Conservation (phyloP, 2,329 filamentous ascomycete genomes). For the Penicillium sp. region DNA sequence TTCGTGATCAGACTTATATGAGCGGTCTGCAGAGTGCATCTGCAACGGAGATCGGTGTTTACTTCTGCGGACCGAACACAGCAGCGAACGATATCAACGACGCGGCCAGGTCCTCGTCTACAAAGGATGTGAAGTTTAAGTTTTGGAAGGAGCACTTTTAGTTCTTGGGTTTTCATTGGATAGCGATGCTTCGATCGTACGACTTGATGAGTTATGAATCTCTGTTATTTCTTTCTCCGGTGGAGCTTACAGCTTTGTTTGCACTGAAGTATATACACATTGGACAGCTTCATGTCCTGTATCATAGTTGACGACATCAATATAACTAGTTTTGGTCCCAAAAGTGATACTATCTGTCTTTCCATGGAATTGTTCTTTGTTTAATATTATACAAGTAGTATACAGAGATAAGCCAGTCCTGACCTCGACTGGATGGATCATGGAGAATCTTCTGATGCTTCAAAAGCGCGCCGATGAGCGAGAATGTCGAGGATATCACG, state of each 20-base stretch:
- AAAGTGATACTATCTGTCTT: not conserved
- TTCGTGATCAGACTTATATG: conserved; percentile 79
- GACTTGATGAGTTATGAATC: conserved; percentile 24
- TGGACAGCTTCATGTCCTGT: conserved; percentile 13
- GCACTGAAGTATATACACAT: conserved; percentile 4
- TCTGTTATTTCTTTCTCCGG: conserved; percentile 8
- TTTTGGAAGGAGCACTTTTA: conserved; percentile 95
- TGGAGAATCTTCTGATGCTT: not conserved
- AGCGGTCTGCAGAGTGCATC: conserved; percentile 70
- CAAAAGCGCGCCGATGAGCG: not conserved
- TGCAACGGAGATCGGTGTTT: conserved; percentile 86
- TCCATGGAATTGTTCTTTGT: not conserved
- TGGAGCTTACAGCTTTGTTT: conserved; percentile 1
- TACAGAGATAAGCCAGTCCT: not conserved
- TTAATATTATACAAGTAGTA: not conserved
- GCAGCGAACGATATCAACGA: conserved; percentile 77
- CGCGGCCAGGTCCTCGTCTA: conserved; percentile 68
- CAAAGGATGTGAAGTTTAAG: conserved; percentile 78
- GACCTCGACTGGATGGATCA: not conserved
- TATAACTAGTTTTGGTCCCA: not conserved
- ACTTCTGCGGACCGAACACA: conserved; percentile 88
- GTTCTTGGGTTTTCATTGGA: conserved; percentile 2
- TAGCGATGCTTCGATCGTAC: conserved; percentile 8
- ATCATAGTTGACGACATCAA: conserved; percentile 13
- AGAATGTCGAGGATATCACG: conserved; percentile 35